Percentiles rank a stretch among this genome's conserved stretches.
phyloP scores from a whole-genome alignment of 1,284 basidiomycete genomes.

The Rhodotorula sp. region DNA sequence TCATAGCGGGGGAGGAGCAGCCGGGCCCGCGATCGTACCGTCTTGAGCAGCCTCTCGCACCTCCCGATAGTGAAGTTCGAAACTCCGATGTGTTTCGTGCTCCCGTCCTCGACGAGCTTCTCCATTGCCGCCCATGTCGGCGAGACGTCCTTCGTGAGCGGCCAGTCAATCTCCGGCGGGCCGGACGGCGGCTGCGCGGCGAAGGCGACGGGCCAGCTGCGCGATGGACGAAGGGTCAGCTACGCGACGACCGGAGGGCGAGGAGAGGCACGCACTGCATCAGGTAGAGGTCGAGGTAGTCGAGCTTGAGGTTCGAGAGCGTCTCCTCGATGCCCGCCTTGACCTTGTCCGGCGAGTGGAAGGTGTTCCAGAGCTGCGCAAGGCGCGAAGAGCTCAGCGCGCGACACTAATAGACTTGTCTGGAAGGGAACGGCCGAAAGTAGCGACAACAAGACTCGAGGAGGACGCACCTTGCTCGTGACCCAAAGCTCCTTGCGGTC shows the following conservation, averaged over 20 bases:
- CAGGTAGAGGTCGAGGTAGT: conserved; percentile 78
- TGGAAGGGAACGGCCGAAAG: too few relatives aligned
- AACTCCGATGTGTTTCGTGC: conserved; percentile 66
- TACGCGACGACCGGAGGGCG: neutral
- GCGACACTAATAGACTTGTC: too few relatives aligned
- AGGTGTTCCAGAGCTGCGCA: conserved; percentile 63
- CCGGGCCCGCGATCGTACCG: conserved; percentile 54
- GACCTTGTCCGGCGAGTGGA: conserved; percentile 59
- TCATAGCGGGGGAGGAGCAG: neutral
- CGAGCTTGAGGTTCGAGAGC: conserved; percentile 66
- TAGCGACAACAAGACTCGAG: neutral
- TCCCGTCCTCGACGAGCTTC: conserved; percentile 56
- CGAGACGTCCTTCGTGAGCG: conserved; percentile 58
- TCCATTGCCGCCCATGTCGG: conserved; percentile 66
- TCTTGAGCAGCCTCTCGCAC: conserved; percentile 68
- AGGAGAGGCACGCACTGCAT: conserved; percentile 67
- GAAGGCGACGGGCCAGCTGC: conserved; percentile 46
- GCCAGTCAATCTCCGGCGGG: conserved; percentile 59
- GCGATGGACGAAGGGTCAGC: neutral
- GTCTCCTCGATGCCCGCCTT: conserved; percentile 72
- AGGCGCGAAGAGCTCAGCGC: conserved; percentile 49
- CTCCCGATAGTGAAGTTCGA: conserved; percentile 67
- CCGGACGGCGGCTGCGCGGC: conserved; percentile 52
- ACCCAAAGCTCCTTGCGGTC: conserved; percentile 68
- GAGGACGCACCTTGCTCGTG: conserved; percentile 58